Conservation (phyloP, 139 green algal genomes). For the Chlorella vulgaris region DNA sequence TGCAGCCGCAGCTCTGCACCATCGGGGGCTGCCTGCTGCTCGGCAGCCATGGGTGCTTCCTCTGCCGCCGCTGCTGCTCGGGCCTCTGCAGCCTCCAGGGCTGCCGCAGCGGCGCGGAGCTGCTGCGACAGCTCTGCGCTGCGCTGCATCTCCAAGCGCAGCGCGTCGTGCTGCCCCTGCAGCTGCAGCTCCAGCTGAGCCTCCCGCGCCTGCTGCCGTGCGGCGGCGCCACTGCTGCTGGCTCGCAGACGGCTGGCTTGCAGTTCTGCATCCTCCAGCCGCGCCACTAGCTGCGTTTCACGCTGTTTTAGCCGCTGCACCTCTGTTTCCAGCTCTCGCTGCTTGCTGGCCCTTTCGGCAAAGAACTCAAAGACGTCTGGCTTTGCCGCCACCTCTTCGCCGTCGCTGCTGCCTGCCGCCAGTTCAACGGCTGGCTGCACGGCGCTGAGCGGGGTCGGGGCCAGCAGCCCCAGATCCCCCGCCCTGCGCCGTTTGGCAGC, state of each 20-base stretch:
- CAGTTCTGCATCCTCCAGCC: slow-evolving; percentile 22
- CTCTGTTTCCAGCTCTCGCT: slow-evolving; percentile 30
- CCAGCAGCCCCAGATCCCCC: slow-evolving; percentile 24
- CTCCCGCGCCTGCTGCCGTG: slow-evolving; percentile 14
- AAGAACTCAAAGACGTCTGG: slow-evolving; percentile 41
- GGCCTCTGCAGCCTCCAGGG: slow-evolving; percentile 3
- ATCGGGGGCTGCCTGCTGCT: background rate
- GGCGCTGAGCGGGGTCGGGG: background rate
- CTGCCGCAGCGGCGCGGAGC: slow-evolving; percentile 5
- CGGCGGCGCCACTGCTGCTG: background rate
- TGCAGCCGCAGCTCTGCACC: slow-evolving; percentile 11
- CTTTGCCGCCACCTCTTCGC: background rate
- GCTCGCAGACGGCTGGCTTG: background rate
- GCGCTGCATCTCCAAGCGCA: slow-evolving; percentile 23
- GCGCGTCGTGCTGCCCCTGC: slow-evolving; percentile 26
- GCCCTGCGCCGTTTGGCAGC: slow-evolving; percentile 26
- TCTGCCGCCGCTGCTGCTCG: background rate
- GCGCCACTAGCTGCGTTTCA: slow-evolving; percentile 1
- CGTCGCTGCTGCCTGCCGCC: background rate
- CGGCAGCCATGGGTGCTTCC: background rate
- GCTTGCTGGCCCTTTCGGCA: slow-evolving; percentile 13
- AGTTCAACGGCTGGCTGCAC: background rate
- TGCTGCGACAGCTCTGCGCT: slow-evolving; percentile 21
- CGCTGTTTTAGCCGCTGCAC: slow-evolving; percentile 22
- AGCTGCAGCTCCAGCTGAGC: slow-evolving; percentile 40